Base-by-base conservation (phyloP, 2,329 filamentous ascomycete genomes). In the Amesomyces nigricolor region DNA sequence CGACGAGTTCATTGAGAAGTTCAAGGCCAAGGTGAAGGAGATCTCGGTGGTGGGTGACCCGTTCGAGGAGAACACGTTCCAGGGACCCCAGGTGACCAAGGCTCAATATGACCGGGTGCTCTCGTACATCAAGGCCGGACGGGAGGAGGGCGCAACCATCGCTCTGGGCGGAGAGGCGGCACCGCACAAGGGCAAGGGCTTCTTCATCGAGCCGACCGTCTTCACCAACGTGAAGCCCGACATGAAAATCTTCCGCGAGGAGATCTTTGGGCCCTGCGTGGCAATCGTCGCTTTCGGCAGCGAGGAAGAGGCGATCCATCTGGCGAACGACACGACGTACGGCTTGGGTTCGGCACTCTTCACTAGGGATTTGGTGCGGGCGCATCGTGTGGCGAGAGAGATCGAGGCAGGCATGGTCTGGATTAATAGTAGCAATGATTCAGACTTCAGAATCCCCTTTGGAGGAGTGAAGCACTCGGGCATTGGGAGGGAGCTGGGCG, bases 41-140 rank as follows among this genome's bases (percentile, higher is more conserved):
- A 75, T 81, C 39, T 83, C 78, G 51, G 77, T 83, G 19, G 75
- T 88, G 16, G 86, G 86, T 54, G 81, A 88, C 64, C 85, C 83
- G 0, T 88, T 87, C 67, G 75, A 76, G n/a, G 77, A 84, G 62
- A 72, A 73, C 26, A 87, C 84, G 1, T 86, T 83, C 74, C 85
- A 88, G 68, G 86, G 86, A 0, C 86, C 86, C 0, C 85, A 87
- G 68, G 81, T 87, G 54, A 85, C 83, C 13, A 84, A 82, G 68
- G 70, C 76, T 11, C 86, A 88, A 67, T 86, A 83, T 65, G 84
- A 88, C 53, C 74, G 80, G 11, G 80, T 90, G 3, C 75, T 89
- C 22, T 75, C 76, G 6, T 90, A 85, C 69, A 83, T 90, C 57
- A 76, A 87, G 61, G 65, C 75, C 32, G 86, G 85, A n/a, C 85